phyloP scores from a whole-genome alignment of 257 asterid genomes.

The Solanum sitiens region DNA sequence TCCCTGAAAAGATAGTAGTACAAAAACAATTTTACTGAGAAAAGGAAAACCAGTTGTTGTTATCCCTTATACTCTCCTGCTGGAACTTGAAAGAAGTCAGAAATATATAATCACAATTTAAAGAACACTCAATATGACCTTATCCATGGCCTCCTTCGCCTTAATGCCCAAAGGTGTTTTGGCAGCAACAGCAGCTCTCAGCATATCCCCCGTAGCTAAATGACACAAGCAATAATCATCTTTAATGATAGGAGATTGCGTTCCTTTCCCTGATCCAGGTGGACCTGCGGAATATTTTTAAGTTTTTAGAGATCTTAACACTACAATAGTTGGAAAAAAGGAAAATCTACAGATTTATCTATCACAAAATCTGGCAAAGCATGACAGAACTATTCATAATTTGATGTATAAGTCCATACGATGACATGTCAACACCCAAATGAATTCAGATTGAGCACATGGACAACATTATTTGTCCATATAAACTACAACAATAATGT shows the following conservation, averaged over 20 bases:
- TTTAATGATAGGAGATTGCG: conserved; percentile 87
- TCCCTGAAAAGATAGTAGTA: neutral
- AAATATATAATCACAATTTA: neutral
- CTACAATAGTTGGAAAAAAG: neutral
- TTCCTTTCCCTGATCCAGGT: conserved; percentile 97
- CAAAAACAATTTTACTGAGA: neutral
- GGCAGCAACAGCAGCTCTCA: conserved; percentile 97
- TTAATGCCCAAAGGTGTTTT: conserved; percentile 86
- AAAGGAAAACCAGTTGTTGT: neutral
- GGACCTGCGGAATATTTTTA: conserved; percentile 44
- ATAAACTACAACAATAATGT: neutral
- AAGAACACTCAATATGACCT: conserved; percentile 25
- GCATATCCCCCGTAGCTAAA: conserved; percentile 98
- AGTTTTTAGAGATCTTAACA: neutral
- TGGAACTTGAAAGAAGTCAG: conserved; percentile 5
- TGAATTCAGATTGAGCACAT: neutral
- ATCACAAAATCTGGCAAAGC: neutral
- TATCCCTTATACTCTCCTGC: conserved; percentile 37
- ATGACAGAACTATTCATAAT: neutral
- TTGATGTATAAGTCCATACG: neutral
- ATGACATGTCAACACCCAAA: neutral
- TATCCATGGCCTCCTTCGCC: conserved; percentile 98
- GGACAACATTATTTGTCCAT: neutral
- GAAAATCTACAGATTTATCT: neutral
- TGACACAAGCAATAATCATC: conserved; percentile 94